Evolutionary conservation across 768 basidiomycete genomes (phyloP).

Genomic region (Boletus insuetus): DNA sequence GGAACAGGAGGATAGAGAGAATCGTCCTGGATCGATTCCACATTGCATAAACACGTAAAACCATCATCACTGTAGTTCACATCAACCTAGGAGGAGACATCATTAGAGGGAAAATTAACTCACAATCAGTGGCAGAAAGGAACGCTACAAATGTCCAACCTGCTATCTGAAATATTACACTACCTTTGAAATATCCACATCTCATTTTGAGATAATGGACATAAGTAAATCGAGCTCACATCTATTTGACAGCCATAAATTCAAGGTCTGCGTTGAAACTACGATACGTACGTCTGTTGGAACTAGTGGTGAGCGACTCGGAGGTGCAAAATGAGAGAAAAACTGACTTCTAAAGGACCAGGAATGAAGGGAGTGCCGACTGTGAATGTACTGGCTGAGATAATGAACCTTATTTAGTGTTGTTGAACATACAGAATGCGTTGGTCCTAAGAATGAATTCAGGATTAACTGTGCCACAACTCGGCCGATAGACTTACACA

Average conservation of each 20-base stretch:
- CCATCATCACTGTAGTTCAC: not conserved
- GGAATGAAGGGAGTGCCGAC: not conserved
- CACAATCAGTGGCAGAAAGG: not conserved
- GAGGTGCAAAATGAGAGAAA: not conserved
- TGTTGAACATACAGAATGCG: not conserved
- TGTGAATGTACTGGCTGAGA: not conserved
- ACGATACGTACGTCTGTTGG: too few species aligned
- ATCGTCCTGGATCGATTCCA: not conserved
- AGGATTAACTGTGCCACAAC: too few species aligned
- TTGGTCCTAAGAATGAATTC: too few species aligned
- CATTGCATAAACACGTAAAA: not conserved
- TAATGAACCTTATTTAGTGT: too few species aligned
- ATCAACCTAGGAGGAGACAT: not conserved
- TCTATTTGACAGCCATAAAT: not conserved
- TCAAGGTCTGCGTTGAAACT: too few species aligned
- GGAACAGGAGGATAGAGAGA: not conserved
- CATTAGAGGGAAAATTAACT: not conserved
- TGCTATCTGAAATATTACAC: too few species aligned
- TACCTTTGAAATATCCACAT: not conserved
- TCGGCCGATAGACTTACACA: not conserved
- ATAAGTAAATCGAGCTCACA: not conserved
- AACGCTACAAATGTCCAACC: not conserved
- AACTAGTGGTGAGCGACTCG: too few species aligned
- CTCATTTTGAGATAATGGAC: too few species aligned
- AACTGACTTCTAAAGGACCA: not conserved